These are phyloP conservation scores for Parietaria judaica DNA, from an alignment of 306 rosid genomes.

Conservation along the genomic window DNA sequence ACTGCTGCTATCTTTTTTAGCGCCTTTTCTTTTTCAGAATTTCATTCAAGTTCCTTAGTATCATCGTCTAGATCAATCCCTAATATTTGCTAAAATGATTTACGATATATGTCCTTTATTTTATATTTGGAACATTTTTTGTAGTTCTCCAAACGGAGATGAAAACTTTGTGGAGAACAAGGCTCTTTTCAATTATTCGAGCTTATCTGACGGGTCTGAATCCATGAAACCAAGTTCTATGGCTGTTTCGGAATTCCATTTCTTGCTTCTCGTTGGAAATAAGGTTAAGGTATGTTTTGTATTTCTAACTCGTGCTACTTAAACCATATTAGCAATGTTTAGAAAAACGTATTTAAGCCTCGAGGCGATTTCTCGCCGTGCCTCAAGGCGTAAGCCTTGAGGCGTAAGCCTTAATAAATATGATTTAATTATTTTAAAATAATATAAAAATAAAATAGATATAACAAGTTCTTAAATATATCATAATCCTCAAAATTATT, in stretches of 20 bases:
- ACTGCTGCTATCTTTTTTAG: background rate
- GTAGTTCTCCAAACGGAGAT: conserved; percentile 65
- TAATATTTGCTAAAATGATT: background rate
- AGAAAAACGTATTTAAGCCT: too few relatives aligned
- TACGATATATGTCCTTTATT: conserved; percentile 14
- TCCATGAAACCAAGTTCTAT: conserved; percentile 71
- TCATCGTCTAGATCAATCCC: conserved; percentile 19
- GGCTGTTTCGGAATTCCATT: conserved; percentile 93
- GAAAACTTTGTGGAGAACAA: conserved; percentile 95
- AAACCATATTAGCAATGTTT: background rate
- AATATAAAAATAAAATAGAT: too few relatives aligned
- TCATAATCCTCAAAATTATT: too few relatives aligned
- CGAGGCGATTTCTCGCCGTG: too few relatives aligned
- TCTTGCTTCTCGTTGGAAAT: conserved; percentile 86
- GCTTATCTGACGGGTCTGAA: conserved; percentile 69
- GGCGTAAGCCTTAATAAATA: too few relatives aligned
- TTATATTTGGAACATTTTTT: conserved; percentile 15
- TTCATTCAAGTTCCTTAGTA: conserved; percentile 5
- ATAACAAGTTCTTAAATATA: too few relatives aligned
- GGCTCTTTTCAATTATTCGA: conserved; percentile 77
- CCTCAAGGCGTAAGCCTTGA: too few relatives aligned
- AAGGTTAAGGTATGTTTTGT: conserved; percentile 69
- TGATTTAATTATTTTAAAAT: too few relatives aligned
- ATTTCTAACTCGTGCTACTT: background rate
- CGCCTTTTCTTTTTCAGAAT: conserved; percentile 3